phyloP scores from a whole-genome alignment of 108 stramenopile species.

The Nitzschia sp. region DNA sequence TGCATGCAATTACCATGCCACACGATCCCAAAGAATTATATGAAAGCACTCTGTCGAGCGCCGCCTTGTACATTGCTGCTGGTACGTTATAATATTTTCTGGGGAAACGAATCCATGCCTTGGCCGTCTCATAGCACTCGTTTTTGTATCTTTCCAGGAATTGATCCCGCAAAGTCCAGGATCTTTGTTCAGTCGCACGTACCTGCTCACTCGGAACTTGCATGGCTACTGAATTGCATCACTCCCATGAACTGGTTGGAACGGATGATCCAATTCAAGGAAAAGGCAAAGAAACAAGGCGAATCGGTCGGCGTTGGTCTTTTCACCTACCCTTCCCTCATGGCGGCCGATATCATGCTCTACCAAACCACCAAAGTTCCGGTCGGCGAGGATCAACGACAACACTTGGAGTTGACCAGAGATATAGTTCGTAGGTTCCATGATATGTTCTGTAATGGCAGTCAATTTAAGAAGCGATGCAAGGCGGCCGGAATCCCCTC shows the following conservation, averaged over 20 bases:
- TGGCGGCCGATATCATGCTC: conserved; percentile 99
- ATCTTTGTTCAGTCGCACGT: conserved; percentile 98
- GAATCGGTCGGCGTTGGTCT: conserved; percentile 93
- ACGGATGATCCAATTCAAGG: conserved; percentile 99
- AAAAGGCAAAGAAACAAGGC: conserved; percentile 92
- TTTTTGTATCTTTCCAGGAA: conserved; percentile 58
- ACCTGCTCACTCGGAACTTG: conserved; percentile 94
- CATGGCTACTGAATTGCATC: conserved; percentile 97
- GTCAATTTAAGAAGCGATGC: conserved; percentile 82
- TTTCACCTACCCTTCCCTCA: conserved; percentile 96
- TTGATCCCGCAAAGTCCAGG: conserved; percentile 86
- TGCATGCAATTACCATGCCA: conserved; percentile 99
- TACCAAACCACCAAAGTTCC: conserved; percentile 98
- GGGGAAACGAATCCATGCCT: not conserved
- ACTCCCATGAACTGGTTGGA: conserved; percentile 99
- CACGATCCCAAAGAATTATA: conserved; percentile 89
- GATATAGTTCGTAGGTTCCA: conserved; percentile 97
- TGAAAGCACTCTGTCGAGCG: conserved; percentile 78
- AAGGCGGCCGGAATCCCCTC: conserved; percentile 81
- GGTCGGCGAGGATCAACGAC: conserved; percentile 98
- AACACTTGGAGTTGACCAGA: conserved; percentile 98
- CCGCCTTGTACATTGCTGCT: conserved; percentile 90
- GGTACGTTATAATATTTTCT: conserved; percentile 50
- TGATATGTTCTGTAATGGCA: conserved; percentile 90
- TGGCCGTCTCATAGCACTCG: not conserved